Conservation (phyloP, 2,329 filamentous ascomycete species). For the Hypoxylon sp. region DNA sequence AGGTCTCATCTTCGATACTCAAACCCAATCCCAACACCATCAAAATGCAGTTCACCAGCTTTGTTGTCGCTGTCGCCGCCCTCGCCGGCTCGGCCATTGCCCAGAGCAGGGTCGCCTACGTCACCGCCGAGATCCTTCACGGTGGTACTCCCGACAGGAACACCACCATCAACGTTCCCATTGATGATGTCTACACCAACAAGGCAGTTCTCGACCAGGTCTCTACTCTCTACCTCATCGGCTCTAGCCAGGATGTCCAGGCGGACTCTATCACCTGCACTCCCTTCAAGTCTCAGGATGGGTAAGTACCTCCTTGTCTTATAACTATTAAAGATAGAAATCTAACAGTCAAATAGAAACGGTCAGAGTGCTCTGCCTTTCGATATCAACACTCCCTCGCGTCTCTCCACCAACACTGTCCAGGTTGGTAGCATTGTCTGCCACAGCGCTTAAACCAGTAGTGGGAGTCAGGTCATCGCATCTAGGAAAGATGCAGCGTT, state of each 20-base stretch:
- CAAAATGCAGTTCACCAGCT: slow-evolving; percentile 34
- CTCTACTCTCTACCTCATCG: slow-evolving; percentile 39
- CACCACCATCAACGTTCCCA: slow-evolving; percentile 29
- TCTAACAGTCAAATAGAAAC: slow-evolving; percentile 21
- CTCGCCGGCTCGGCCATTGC: slow-evolving; percentile 29
- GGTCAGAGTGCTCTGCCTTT: slow-evolving; percentile 33
- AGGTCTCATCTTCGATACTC: slow-evolving; percentile 16
- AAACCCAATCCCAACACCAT: slow-evolving; percentile 16
- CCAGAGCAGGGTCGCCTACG: slow-evolving; percentile 5
- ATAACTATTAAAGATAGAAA: too few species aligned
- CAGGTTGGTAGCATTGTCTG: slow-evolving; percentile 40
- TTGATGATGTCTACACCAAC: slow-evolving; percentile 30
- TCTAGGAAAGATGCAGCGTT: not conserved
- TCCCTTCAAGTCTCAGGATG: slow-evolving; percentile 31
- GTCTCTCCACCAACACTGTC: slow-evolving; percentile 42
- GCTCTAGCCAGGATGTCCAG: slow-evolving; percentile 3
- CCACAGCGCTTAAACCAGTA: slow-evolving; percentile 6
- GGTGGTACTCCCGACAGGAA: slow-evolving; percentile 33
- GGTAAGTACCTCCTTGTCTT: slow-evolving; percentile 11
- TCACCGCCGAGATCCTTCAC: slow-evolving; percentile 37
- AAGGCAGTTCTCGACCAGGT: slow-evolving; percentile 24
- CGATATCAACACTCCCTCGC: slow-evolving; percentile 27
- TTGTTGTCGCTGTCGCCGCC: slow-evolving; percentile 29
- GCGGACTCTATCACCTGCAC: slow-evolving; percentile 33
- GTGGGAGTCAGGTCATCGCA: not conserved